Conservation (phyloP, 2,329 filamentous ascomycete species). For the Fusarium euwallaceae region DNA sequence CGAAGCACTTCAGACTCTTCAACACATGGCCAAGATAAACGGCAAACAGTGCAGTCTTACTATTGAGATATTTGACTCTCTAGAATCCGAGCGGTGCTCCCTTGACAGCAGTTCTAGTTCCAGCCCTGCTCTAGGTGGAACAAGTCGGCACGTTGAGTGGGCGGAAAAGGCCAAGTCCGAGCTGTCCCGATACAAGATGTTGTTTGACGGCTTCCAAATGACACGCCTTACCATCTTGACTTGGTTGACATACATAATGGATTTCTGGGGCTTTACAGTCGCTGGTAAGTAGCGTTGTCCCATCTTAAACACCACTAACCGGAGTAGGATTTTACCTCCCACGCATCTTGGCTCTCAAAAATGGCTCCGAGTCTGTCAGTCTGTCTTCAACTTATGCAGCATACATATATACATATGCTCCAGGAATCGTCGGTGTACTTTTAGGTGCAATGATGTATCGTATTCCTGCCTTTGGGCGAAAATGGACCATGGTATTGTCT, state of each 20-base stretch:
- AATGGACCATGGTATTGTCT: conserved; percentile 61
- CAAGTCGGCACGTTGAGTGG: conserved; percentile 34
- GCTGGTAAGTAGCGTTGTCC: conserved; percentile 43
- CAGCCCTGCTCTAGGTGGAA: conserved; percentile 30
- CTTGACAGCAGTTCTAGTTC: conserved; percentile 31
- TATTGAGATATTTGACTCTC: conserved; percentile 51
- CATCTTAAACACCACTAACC: not conserved
- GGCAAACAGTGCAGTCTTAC: conserved; percentile 52
- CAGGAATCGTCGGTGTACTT: conserved; percentile 64
- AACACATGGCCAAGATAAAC: conserved; percentile 59
- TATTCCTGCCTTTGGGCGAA: conserved; percentile 54
- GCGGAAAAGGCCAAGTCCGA: conserved; percentile 31
- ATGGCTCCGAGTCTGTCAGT: conserved; percentile 58
- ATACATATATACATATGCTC: conserved; percentile 67
- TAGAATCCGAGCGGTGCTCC: conserved; percentile 43
- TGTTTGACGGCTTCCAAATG: conserved; percentile 52
- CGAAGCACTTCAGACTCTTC: conserved; percentile 62
- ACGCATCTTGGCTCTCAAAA: conserved; percentile 64
- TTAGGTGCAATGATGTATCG: conserved; percentile 59
- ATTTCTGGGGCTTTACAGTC: conserved; percentile 56
- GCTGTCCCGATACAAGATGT: conserved; percentile 48
- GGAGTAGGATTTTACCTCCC: conserved; percentile 58
- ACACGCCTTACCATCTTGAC: conserved; percentile 51
- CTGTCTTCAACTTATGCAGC: conserved; percentile 63
- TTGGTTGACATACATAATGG: conserved; percentile 56